A percentile compares a stretch with the other conserved stretches of the same genome.
Evolutionary conservation across 176 grass and related monocot genomes (phyloP).

Genomic region (Carex parvula): DNA sequence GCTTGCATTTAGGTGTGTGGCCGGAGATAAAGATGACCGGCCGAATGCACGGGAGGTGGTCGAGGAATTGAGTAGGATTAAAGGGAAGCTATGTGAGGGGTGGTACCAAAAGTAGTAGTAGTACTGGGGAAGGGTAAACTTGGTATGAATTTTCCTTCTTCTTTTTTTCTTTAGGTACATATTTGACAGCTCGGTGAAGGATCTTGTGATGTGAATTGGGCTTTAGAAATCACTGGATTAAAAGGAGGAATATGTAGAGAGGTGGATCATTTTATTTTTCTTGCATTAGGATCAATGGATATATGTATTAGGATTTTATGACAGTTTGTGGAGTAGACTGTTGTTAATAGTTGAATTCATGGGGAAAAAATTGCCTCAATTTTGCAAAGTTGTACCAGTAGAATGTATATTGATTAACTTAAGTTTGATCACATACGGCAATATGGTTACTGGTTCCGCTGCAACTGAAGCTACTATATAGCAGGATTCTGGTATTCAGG

Average conservation of each 20-base stretch:
- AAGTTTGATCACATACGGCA: neutral
- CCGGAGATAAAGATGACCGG: constrained; percentile 87
- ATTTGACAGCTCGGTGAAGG: neutral
- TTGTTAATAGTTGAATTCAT: constrained; percentile 8
- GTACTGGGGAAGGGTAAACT: constrained; percentile 1
- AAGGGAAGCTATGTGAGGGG: constrained; percentile 36
- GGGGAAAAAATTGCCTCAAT: neutral
- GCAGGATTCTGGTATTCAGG: neutral
- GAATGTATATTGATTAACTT: neutral
- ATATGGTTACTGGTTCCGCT: neutral
- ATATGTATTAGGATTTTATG: neutral
- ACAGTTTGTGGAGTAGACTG: neutral
- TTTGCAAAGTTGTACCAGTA: neutral
- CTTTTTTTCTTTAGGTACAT: neutral
- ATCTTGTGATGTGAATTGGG: neutral
- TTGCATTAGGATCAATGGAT: neutral
- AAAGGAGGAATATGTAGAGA: neutral
- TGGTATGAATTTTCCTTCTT: neutral
- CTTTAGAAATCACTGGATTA: neutral
- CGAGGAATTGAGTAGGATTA: constrained; percentile 67
- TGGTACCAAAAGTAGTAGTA: neutral
- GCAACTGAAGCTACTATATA: neutral
- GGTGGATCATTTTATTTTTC: neutral
- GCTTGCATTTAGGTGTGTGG: constrained; percentile 85
- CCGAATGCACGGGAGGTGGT: constrained; percentile 68